Percentiles rank a stretch among this genome's conserved stretches.
Evolutionary conservation across 306 rosid genomes (phyloP).

Genomic region (Lagenaria siceraria): DNA sequence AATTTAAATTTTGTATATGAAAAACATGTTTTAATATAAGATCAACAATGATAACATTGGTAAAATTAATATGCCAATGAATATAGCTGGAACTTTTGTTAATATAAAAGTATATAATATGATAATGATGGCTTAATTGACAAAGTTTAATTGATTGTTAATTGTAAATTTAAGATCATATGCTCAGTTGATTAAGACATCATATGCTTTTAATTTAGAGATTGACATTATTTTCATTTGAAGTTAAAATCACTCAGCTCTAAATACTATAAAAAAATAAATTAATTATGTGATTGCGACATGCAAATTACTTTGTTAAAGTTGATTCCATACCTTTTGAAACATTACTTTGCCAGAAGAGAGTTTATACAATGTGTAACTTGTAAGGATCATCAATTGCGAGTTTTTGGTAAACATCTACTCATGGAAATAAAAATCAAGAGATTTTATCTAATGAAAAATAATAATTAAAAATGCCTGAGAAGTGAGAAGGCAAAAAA

Average conservation of each 20-base stretch:
- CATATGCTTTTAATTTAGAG: no score
- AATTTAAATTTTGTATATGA: neutral
- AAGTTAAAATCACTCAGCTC: no score
- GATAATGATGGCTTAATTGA: neutral
- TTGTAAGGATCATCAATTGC: neutral
- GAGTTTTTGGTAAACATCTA: neutral
- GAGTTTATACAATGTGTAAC: neutral
- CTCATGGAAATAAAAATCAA: neutral
- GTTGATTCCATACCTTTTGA: neutral
- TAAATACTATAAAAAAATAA: no score
- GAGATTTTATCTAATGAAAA: neutral
- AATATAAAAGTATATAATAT: neutral
- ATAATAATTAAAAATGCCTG: neutral
- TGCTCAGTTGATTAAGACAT: no score
- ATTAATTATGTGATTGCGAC: neutral
- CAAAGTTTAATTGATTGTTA: neutral
- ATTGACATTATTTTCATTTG: no score
- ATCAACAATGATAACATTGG: no score
- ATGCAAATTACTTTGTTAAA: neutral
- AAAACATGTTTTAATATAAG: no score
- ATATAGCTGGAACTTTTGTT: neutral
- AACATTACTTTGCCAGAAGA: neutral
- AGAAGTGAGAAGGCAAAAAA: no score
- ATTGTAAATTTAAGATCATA: no score
- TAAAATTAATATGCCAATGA: neutral